phyloP scores from a whole-genome alignment of 208 protist genomes.

The Novymonas esmeraldas region DNA sequence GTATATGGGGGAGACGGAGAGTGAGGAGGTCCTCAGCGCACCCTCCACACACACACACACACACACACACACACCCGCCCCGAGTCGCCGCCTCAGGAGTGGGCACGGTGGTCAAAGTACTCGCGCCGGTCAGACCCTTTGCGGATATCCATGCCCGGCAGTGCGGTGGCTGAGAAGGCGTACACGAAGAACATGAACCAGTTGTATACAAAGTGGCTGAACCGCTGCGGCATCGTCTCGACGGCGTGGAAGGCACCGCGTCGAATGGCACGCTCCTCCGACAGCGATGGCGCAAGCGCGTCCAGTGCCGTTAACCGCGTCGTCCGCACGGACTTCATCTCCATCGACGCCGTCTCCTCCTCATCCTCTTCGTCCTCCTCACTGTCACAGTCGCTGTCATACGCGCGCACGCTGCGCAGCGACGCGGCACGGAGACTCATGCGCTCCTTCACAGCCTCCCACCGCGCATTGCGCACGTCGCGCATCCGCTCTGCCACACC shows the following conservation, averaged over 20 bases:
- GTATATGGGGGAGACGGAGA: neutral
- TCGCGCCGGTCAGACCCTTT: constrained; percentile 16
- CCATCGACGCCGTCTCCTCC: too few species aligned
- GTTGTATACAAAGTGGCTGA: constrained; percentile 54
- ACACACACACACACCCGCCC: neutral
- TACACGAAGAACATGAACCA: constrained; percentile 44
- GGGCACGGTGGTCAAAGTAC: constrained; percentile 33
- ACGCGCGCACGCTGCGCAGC: constrained; percentile 17
- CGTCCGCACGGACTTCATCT: neutral
- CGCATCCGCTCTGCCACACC: constrained; percentile 22
- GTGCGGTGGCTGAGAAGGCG: constrained; percentile 27
- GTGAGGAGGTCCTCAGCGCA: too few species aligned
- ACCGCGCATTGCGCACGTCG: constrained; percentile 28
- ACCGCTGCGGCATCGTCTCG: constrained; percentile 21
- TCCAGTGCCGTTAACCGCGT: constrained; percentile 4
- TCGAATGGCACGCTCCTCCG: constrained; percentile 31
- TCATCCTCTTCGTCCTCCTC: constrained; percentile 18
- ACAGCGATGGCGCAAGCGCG: constrained; percentile 12
- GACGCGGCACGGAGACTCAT: constrained; percentile 27
- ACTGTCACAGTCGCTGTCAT: constrained; percentile 34
- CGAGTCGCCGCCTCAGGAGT: neutral
- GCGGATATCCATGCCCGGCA: constrained; percentile 9
- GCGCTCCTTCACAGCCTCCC: constrained; percentile 40
- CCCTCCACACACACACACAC: too few species aligned
- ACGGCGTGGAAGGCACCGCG: constrained; percentile 4